Percentiles rank a stretch among this genome's conserved stretches.
Evolutionary conservation across 2,329 filamentous ascomycete genomes (phyloP).

Genomic region (Myriangium duriaei): DNA sequence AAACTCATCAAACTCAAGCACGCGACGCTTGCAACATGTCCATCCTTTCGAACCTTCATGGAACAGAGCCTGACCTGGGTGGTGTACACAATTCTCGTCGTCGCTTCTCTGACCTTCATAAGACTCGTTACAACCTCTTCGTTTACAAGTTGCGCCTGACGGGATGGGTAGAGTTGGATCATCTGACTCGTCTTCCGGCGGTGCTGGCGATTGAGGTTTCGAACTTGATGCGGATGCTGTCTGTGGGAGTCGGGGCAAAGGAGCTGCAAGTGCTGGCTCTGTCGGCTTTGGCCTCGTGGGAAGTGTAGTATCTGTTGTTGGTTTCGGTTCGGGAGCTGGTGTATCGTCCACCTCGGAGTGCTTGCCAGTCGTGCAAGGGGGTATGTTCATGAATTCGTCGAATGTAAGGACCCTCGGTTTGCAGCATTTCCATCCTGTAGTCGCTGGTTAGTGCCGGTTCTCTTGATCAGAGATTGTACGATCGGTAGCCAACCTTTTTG

Average conservation of each 20-base stretch:
- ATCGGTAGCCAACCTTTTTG: constrained; percentile 70
- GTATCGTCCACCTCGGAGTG: constrained; percentile 79
- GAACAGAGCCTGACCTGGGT: constrained; percentile 85
- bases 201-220: constrained; percentile 37
- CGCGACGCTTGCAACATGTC: constrained; percentile 88
- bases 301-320: constrained; percentile 7
- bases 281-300: neutral
- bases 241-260: constrained; percentile 16
- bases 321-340: constrained; percentile 26
- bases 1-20: constrained; percentile 96
- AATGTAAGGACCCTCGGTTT: constrained; percentile 94
- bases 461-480: neutral
- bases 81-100: constrained; percentile 70
- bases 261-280: constrained; percentile 10
- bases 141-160: constrained; percentile 61
- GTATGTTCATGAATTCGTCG: constrained; percentile 89
- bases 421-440: constrained; percentile 95
- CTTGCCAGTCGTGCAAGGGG: constrained; percentile 83
- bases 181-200: constrained; percentile 71
- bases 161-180: constrained; percentile 63
- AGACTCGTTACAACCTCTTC: constrained; percentile 56
- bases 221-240: constrained; percentile 1
- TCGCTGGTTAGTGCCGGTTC: too few relatives aligned
- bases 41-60: constrained; percentile 98
- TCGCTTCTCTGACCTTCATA: constrained; percentile 53